Evolutionary conservation across 1,139 yeast species (phyloP).

Genomic region (Lodderomyces beijingensis): DNA sequence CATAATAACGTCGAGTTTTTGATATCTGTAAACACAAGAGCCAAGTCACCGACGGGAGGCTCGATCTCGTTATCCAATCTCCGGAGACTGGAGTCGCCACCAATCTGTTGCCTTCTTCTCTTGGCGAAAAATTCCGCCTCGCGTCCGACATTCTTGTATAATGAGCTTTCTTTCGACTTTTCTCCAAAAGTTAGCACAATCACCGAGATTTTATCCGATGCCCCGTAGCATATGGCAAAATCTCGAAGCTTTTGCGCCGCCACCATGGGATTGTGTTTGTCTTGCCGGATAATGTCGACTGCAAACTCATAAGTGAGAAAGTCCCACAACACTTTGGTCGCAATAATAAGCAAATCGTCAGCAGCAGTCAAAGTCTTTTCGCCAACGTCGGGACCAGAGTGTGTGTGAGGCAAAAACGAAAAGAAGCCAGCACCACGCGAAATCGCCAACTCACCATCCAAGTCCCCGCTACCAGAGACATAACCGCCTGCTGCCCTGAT

Average conservation of each 20-base stretch:
- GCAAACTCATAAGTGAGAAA: constrained; percentile 78
- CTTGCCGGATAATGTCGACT: constrained; percentile 84
- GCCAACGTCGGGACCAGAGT: constrained; percentile 79
- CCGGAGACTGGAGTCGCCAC: constrained; percentile 78
- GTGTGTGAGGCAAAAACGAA: constrained; percentile 81
- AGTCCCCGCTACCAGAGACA: constrained; percentile 78
- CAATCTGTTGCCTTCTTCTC: constrained; percentile 51
- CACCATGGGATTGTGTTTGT: constrained; percentile 76
- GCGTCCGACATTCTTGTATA: constrained; percentile 39
- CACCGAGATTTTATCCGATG: constrained; percentile 77
- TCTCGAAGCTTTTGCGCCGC: constrained; percentile 95
- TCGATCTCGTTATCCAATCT: constrained; percentile 87
- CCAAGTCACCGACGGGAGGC: constrained; percentile 92
- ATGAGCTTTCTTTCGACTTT: constrained; percentile 28
- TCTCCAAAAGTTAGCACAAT: constrained; percentile 68
- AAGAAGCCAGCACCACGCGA: constrained; percentile 93
- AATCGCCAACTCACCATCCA: constrained; percentile 78
- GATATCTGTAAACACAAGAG: constrained; percentile 96
- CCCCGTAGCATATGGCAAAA: constrained; percentile 91
- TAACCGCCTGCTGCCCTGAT: constrained; percentile 90
- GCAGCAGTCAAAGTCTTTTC: constrained; percentile 58
- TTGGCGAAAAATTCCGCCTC: constrained; percentile 41
- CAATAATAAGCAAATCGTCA: constrained; percentile 85
- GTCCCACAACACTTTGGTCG: constrained; percentile 84
- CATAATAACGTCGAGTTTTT: constrained; percentile 89